These are phyloP conservation scores for Fusarium sp. DNA, from an alignment of 2,329 filamentous ascomycete genomes.

Conservation along the genomic window DNA sequence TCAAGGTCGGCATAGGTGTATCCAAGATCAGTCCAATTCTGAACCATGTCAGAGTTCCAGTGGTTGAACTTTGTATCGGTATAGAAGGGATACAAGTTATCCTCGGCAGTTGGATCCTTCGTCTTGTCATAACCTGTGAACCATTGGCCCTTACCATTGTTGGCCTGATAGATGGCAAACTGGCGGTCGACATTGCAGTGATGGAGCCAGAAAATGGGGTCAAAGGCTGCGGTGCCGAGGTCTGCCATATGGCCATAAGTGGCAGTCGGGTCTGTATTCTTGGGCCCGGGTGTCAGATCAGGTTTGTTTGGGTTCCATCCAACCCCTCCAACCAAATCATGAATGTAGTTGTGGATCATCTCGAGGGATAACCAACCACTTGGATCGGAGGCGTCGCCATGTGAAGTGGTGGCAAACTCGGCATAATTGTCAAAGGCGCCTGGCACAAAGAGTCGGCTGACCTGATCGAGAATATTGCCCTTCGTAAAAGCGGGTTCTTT, in stretches of 20 bases:
- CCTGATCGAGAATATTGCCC: neutral
- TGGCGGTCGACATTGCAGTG: constrained; percentile 22
- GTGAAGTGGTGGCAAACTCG: neutral
- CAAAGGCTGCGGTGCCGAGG: constrained; percentile 20
- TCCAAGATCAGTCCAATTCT: neutral
- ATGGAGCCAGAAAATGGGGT: constrained; percentile 36
- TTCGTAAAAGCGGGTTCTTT: too few species aligned
- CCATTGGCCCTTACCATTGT: neutral
- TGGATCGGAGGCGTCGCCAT: neutral
- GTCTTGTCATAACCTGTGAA: neutral
- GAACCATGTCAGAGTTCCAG: neutral
- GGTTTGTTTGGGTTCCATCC: neutral
- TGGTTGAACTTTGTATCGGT: neutral
- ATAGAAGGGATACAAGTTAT: constrained; percentile 1
- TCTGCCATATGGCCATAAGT: constrained; percentile 22
- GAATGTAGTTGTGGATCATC: constrained; percentile 10
- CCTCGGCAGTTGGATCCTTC: neutral
- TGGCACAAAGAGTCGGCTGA: neutral
- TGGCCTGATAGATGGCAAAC: constrained; percentile 5
- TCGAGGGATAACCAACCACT: constrained; percentile 2
- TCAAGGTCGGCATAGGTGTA: constrained; percentile 2
- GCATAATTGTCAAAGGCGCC: neutral
- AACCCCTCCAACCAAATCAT: neutral
- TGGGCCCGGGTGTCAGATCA: too few species aligned
- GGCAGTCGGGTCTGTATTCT: too few species aligned